Conservation (phyloP, 305 asterid genomes). For the Fraxinus sp. region DNA sequence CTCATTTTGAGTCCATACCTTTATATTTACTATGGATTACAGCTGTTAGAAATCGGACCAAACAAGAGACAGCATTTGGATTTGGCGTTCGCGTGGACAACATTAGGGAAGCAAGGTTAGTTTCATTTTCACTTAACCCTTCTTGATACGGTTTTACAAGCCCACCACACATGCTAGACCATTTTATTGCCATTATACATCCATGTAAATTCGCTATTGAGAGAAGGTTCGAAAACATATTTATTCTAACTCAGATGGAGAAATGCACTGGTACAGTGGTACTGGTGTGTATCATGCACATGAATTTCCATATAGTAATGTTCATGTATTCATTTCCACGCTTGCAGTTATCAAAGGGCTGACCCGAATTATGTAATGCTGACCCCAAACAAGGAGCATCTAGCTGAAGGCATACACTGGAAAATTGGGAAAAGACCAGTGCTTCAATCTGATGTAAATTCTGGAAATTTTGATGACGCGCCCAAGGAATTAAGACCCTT, state of each 20-base stretch:
- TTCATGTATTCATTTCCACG: neutral
- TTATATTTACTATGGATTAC: neutral
- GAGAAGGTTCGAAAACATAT: neutral
- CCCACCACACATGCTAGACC: neutral
- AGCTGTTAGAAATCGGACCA: slow-evolving; percentile 73
- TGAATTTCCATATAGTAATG: no score
- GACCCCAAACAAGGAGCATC: slow-evolving; percentile 90
- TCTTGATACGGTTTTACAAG: neutral
- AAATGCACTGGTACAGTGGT: no score
- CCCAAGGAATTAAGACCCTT: slow-evolving; percentile 83
- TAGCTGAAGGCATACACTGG: slow-evolving; percentile 91
- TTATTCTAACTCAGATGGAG: no score
- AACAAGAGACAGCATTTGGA: slow-evolving; percentile 61
- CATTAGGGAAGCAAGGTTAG: slow-evolving; percentile 84
- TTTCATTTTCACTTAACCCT: slow-evolving; percentile 2
- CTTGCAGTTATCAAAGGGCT: slow-evolving; percentile 77
- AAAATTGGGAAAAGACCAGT: slow-evolving; percentile 67
- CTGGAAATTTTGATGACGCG: slow-evolving; percentile 73
- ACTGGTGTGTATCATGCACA: no score
- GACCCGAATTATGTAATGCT: slow-evolving; percentile 93
- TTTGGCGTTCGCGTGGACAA: slow-evolving; percentile 76
- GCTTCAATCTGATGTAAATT: slow-evolving; percentile 65
- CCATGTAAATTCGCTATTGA: neutral
- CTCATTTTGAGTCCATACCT: neutral
- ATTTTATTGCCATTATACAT: neutral